Evolutionary conservation across 2,329 filamentous ascomycete species (phyloP), one percentile per base, ranked within the genome.

Genomic region (Colletotrichum higginsianum): DNA sequence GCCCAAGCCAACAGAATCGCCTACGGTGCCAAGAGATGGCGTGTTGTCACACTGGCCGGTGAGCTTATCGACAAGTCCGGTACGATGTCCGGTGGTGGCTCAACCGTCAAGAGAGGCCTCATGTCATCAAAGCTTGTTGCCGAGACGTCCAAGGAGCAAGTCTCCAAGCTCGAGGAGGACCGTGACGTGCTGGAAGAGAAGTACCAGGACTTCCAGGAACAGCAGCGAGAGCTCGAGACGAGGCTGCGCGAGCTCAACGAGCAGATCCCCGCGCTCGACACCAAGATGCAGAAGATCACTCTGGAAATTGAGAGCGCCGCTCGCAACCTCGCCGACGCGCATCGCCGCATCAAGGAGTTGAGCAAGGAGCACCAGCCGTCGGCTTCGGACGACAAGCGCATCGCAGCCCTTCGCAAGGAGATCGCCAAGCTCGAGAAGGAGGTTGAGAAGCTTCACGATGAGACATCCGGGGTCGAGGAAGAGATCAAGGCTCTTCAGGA

Each of bases 61-160:
- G 95, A 98, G 81, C 88, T 99, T 63, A 98, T 99, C 75, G 96
- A 99, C 84, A 97, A 97, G 80, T 98, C 96, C 1, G 96, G 96
- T 86, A 98, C 96, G 46, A 98, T 99, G 96, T 98, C 94, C 70
- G 96, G 96, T 86, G 96, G 96, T 86, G 96, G 96, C 67, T 96
- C 90, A 56, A 93, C 94, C 18, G 94, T 96, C 67, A 95, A 96
- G 77, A 94, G 92, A 79, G 97, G 97, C 0, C 91, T 95, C 68
- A 99, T 99, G 97, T 98, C 96, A 0, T 97, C 95, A 13, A 98
- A 98, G 82, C 91, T 97, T 56, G 92, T 93, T n/a, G 89, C 94
- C 1, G 94, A 97, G 69, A 93, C 93, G 18, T 93, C 91, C 62
- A 95, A 94, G 80, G 96, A 98, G 75, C 93, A 97, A 78, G 96